Conservation (phyloP, 139 green algal species). For the Bryopsis sp. region DNA sequence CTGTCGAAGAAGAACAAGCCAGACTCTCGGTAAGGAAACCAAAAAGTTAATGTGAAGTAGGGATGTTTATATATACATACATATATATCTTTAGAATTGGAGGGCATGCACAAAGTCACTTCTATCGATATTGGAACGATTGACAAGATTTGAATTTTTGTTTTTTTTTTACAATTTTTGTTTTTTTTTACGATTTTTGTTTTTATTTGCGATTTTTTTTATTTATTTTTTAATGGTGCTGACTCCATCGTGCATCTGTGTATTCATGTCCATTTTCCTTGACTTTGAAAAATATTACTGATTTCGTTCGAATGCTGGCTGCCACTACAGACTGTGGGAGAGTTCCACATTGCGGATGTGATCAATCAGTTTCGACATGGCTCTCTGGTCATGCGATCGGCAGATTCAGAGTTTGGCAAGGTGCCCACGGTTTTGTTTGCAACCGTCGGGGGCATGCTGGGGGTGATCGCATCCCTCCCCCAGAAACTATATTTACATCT, state of each 20-base stretch:
- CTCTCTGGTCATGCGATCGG: constrained; percentile 90
- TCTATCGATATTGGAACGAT: too few species aligned
- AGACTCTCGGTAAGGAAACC: constrained; percentile 54
- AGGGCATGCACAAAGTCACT: too few species aligned
- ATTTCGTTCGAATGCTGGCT: not conserved
- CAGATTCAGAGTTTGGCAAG: constrained; percentile 57
- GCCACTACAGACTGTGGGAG: constrained; percentile 68
- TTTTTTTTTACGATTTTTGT: too few species aligned
- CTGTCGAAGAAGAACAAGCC: constrained; percentile 76
- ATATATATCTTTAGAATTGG: constrained; percentile 1
- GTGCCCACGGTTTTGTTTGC: constrained; percentile 80
- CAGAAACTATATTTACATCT: constrained; percentile 57
- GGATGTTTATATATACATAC: constrained; percentile 2
- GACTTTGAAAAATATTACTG: not conserved
- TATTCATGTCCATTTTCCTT: not conserved
- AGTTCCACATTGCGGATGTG: constrained; percentile 87
- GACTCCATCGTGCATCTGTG: too few species aligned
- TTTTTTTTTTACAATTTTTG: too few species aligned
- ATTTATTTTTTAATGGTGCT: too few species aligned
- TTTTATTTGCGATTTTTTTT: too few species aligned
- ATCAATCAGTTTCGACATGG: constrained; percentile 85
- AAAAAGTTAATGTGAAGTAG: not conserved
- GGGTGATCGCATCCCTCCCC: constrained; percentile 76
- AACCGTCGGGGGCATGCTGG: constrained; percentile 83
- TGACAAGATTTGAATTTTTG: too few species aligned